Percentiles rank a stretch among this genome's conserved stretches.
Conservation (phyloP, 306 rosid species). For the Lathyrus sativus region DNA sequence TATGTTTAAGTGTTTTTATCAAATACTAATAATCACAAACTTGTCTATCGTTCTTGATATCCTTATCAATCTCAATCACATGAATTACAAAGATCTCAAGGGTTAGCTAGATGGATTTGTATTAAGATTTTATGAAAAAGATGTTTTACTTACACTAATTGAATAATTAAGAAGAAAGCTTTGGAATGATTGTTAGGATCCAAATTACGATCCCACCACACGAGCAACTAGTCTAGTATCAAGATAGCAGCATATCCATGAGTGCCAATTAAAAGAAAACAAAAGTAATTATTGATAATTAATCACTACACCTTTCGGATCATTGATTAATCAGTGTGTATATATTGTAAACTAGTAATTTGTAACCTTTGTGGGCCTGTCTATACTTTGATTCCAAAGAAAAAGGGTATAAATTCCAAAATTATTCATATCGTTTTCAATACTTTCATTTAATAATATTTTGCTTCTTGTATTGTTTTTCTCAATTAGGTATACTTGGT, state of each 20-base stretch:
- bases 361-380: conserved; percentile 14
- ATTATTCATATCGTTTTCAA: conserved; percentile 28
- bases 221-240: conserved; percentile 34
- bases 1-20: conserved; percentile 25
- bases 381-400: conserved; percentile 38
- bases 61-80: conserved; percentile 50
- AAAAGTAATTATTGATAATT: neutral
- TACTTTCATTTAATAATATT: neutral
- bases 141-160: conserved; percentile 49
- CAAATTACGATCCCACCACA: conserved; percentile 50
- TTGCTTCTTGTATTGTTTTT: too few relatives aligned
- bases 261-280: neutral
- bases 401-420: conserved; percentile 17
- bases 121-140: conserved; percentile 46
- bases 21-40: conserved; percentile 41
- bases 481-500: conserved; percentile 6
- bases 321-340: neutral
- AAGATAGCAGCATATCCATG: conserved; percentile 16
- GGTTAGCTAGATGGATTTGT: conserved; percentile 32
- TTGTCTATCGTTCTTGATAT: conserved; percentile 30
- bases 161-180: conserved; percentile 16
- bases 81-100: conserved; percentile 29
- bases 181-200: neutral
- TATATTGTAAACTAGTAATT: neutral
- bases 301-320: conserved; percentile 16